phyloP scores from a whole-genome alignment of 225 moss, liverwort and hornwort species.

The Ulota crispa region DNA sequence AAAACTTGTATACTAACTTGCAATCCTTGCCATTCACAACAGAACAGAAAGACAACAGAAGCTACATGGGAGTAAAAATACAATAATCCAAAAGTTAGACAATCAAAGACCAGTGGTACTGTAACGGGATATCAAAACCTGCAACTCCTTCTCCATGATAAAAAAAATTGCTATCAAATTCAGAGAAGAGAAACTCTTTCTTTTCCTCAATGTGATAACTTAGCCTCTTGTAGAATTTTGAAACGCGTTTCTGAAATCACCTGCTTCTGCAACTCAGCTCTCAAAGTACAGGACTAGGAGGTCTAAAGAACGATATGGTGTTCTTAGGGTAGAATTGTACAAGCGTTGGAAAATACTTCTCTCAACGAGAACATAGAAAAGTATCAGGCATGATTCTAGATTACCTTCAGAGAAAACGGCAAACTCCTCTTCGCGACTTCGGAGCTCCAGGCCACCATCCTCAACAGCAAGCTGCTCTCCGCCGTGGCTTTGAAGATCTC shows the following conservation, averaged over 20 bases:
- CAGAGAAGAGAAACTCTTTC: background rate
- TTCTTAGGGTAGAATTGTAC: background rate
- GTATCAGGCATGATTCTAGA: background rate
- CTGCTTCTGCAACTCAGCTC: background rate
- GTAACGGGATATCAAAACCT: background rate
- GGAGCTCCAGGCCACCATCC: background rate
- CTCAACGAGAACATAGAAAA: background rate
- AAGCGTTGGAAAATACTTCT: background rate
- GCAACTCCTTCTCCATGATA: background rate
- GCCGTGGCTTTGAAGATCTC: background rate
- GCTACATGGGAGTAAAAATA: background rate
- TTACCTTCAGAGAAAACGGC: constrained; percentile 30
- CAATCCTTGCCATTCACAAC: background rate
- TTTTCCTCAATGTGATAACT: background rate
- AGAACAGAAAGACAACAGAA: background rate
- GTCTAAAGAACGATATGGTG: too few relatives aligned
- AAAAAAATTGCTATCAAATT: too few relatives aligned
- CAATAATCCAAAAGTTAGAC: background rate
- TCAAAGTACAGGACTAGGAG: too few relatives aligned
- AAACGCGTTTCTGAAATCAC: background rate
- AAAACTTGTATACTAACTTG: background rate
- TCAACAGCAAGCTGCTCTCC: background rate
- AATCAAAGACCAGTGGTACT: background rate
- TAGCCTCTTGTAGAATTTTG: background rate
- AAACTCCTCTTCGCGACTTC: constrained; percentile 18